Evolutionary conservation across 2,329 filamentous ascomycete genomes (phyloP), one percentile per base, ranked within the genome.

Genomic region (Taxawa tesnikishii): DNA sequence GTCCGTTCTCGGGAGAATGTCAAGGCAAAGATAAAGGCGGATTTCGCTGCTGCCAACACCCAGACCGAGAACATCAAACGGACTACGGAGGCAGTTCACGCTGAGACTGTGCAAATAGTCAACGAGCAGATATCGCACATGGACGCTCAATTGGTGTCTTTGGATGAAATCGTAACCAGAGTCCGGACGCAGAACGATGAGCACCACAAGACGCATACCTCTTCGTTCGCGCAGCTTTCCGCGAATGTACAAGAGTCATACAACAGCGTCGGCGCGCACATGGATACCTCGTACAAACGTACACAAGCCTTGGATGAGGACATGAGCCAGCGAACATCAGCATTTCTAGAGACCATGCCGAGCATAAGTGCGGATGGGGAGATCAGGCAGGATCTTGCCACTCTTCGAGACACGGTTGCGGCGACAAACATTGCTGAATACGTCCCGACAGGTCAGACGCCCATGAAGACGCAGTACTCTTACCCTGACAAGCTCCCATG

Each of bases 51-150:
- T 17, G 83, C 88, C 23, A 82, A 83, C 45, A 70, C 80, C 36
- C 79, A 83, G 48, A 92, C 85, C 46, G 75, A 68, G n/a, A 77
- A 79, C 5, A 88, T 98, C 45, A 83, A 88, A 44, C 69, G 72
- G 6, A 82, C 82, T 0, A 87, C 88, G 0, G 80, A 82, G 45
- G 83, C 83, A 3, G 85, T 96, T 1, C 87, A 98, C 44, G 79
- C 81, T 19, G 82, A 93, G 57, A 94, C 88, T 0, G 75, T 94
- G 17, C 78, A 79, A 5, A 88, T 92, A 36, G 87, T 96, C 9
- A 82, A 88, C 48, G 78, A 81, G 36, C 90, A 98, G 58, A 82
- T 92, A 60, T 70, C 73, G 34, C 83, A 93, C 43, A 79, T 98
- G 50, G 79, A 82, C 38, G 70, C 68, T n/a, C 84, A 96, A 55